Conservation (phyloP, 2,329 filamentous ascomycete species). For the Calonectria fujianensis region DNA sequence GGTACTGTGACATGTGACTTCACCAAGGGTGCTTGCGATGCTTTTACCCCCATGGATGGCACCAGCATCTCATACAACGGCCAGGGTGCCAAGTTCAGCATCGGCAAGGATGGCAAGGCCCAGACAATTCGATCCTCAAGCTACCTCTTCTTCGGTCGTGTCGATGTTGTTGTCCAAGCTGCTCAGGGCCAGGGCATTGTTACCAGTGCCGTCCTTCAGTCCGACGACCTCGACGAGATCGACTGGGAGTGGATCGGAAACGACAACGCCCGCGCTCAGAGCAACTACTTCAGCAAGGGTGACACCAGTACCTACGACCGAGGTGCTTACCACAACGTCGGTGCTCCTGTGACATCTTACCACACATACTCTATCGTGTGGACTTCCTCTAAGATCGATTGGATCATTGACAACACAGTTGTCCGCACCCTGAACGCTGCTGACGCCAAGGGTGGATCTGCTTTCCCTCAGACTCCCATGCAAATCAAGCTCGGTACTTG, state of each 20-base stretch:
- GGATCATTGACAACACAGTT: slow-evolving; percentile 77
- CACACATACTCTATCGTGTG: slow-evolving; percentile 83
- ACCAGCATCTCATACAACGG: slow-evolving; percentile 69
- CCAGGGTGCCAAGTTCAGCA: slow-evolving; percentile 77
- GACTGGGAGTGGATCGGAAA: slow-evolving; percentile 97
- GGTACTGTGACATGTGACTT: slow-evolving; percentile 80
- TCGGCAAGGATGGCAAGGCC: slow-evolving; percentile 78
- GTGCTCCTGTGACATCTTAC: slow-evolving; percentile 71
- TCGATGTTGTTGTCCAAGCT: slow-evolving; percentile 86
- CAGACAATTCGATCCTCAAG: slow-evolving; percentile 85
- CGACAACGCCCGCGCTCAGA: slow-evolving; percentile 84
- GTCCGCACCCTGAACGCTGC: slow-evolving; percentile 77
- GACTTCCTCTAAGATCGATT: slow-evolving; percentile 77
- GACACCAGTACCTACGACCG: slow-evolving; percentile 83
- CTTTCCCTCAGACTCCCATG: slow-evolving; percentile 85
- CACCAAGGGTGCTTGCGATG: slow-evolving; percentile 79
- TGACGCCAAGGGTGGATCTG: slow-evolving; percentile 74
- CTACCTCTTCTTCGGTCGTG: slow-evolving; percentile 97
- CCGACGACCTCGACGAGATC: slow-evolving; percentile 89
- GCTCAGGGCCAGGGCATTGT: slow-evolving; percentile 90
- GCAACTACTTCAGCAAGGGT: slow-evolving; percentile 89
- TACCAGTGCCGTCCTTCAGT: slow-evolving; percentile 92
- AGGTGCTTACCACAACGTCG: slow-evolving; percentile 76
- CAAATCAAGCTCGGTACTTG: slow-evolving; percentile 82
- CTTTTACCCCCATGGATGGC: slow-evolving; percentile 68